Evolutionary conservation across 1,284 basidiomycete genomes (phyloP).

Genomic region (Cutaneotrichosporon curvatum): DNA sequence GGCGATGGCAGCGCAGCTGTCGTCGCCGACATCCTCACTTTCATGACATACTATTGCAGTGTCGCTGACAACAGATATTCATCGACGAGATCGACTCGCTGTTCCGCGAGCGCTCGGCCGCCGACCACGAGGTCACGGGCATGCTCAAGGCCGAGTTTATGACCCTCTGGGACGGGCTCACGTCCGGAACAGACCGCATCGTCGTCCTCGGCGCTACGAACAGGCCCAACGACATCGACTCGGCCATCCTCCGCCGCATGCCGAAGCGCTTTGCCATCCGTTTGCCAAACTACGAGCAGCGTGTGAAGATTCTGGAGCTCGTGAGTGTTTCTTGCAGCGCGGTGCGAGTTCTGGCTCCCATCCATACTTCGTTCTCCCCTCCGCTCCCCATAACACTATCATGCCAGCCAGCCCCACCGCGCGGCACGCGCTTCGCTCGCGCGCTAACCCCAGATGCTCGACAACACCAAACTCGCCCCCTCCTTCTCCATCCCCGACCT

Average conservation of each 20-base stretch:
- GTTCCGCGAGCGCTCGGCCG: conserved; percentile 71
- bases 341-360: not conserved
- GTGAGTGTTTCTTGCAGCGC: conserved; percentile 51
- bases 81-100: conserved; percentile 84
- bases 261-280: conserved; percentile 92
- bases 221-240: conserved; percentile 76
- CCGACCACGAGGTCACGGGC: conserved; percentile 94
- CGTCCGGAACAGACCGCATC: conserved; percentile 70
- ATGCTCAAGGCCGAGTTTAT: conserved; percentile 99
- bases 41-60: too few species aligned
- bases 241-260: conserved; percentile 91
- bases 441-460: conserved; percentile 63
- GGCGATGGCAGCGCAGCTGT: too few species aligned
- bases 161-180: conserved; percentile 98
- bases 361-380: too few species aligned
- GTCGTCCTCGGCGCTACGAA: conserved; percentile 95
- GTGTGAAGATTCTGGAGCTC: conserved; percentile 79
- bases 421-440: too few species aligned
- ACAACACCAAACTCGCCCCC: conserved; percentile 62
- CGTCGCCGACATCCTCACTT: too few species aligned
- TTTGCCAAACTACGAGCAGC: conserved; percentile 72
- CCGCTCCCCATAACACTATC: too few species aligned
- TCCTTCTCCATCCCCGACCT: conserved; percentile 62
- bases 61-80: conserved; percentile 52
- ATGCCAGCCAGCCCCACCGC: too few species aligned